phyloP scores from a whole-genome alignment of 2,329 filamentous ascomycete species.

The Macrophomina pseudophaseolina region DNA sequence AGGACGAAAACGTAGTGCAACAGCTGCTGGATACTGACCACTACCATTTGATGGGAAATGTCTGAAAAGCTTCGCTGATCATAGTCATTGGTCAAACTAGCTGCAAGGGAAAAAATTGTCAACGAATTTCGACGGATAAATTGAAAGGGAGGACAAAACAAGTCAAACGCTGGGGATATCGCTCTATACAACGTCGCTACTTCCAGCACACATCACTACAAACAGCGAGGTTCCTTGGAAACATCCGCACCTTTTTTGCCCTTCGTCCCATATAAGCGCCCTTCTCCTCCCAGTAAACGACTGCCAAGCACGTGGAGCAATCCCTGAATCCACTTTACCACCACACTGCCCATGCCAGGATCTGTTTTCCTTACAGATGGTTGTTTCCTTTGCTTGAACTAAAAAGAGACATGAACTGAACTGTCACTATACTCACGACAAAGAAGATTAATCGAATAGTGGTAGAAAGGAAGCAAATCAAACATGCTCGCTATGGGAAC shows the following conservation, averaged over 20 bases:
- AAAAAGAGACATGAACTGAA: neutral
- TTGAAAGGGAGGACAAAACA: neutral
- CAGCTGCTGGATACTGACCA: too few species aligned
- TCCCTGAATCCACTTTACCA: neutral
- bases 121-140: neutral
- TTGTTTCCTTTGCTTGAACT: neutral
- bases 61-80: neutral
- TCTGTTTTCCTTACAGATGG: neutral
- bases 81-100: conserved; percentile 15
- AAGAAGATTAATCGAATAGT: conserved; percentile 7
- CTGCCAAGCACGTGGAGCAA: conserved; percentile 11
- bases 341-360: neutral
- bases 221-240: conserved; percentile 11
- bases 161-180: conserved; percentile 23
- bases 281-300: neutral
- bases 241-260: conserved; percentile 22
- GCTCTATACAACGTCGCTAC: conserved; percentile 22
- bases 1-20: too few species aligned
- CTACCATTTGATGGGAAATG: too few species aligned
- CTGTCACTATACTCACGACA: conserved; percentile 1
- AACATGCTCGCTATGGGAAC: neutral
- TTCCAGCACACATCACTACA: conserved; percentile 10
- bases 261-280: neutral
- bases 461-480: neutral
- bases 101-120: neutral